Evolutionary conservation across 2,329 filamentous ascomycete genomes (phyloP), one percentile per base, ranked within the genome.

Genomic region (Cladophialophora chaetospira): DNA sequence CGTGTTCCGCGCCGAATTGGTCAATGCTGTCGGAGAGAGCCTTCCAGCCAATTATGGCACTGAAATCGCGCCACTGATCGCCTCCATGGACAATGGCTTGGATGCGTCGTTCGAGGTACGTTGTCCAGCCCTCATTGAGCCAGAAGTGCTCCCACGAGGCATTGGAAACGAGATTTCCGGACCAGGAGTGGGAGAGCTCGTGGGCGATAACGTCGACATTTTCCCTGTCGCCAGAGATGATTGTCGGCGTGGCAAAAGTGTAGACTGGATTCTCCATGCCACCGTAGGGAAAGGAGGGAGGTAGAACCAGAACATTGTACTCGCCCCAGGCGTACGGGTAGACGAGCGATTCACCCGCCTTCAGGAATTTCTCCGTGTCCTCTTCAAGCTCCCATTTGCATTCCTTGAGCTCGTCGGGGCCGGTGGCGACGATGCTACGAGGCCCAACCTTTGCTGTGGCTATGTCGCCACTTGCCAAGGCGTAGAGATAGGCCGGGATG

Each of bases 191-290:
- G 4, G 81, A 76, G 42, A 88, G 75, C 67, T 89, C 92, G 71
- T 96, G 94, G 1, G 94, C 94, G 73, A 99, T 96, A 17, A 97
- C 93, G 70, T 97, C 93, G 17, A 97, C 85, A 65, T 97, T 97
- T 69, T 96, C 88, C 40, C 88, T 83, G 67, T 93, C 89, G 69
- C 93, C 93, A 55, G 88, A 94, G 69, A 99, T 91, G 65, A 97
- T 88, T 31, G 91, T 96, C 1, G 93, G 93, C 1, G 94, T 97
- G 1, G 92, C 93, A 71, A 96, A 97, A 0, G 94, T 97, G 75
- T 89, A 96, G 51, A 96, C 86, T 0, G 92, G 92, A 70, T 97
- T 96, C 72, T 96, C 91, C 88, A 91, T 91, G 73, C 88, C 88
- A 67, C 90, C 91, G 67, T 94, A 95, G 0, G 91, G 91, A 71